Percentiles rank a stretch among this genome's conserved stretches.
Conservation (phyloP, 768 basidiomycete genomes). For the Leccinum subgranulosum region DNA sequence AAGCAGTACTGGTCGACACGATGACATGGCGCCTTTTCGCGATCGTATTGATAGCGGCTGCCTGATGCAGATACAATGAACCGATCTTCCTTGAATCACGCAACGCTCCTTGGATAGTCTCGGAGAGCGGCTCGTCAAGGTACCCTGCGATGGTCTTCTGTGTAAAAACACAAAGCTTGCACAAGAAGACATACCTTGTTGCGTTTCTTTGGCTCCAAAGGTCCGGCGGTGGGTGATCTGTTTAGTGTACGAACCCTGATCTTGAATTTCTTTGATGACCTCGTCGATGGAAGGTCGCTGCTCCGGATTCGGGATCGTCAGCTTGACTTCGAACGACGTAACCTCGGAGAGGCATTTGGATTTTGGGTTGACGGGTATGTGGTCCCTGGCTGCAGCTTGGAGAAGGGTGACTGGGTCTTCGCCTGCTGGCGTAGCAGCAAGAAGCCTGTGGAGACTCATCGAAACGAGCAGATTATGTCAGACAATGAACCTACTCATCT, state of each 20-base stretch:
- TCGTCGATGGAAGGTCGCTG: constrained; percentile 56
- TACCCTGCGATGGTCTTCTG: constrained; percentile 31
- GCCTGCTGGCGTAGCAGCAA: constrained; percentile 44
- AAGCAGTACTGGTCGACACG: constrained; percentile 87
- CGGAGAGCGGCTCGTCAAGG: constrained; percentile 58
- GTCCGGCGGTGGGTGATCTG: constrained; percentile 64
- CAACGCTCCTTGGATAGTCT: constrained; percentile 53
- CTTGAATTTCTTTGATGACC: constrained; percentile 55
- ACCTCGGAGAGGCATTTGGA: background rate
- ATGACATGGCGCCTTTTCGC: constrained; percentile 65
- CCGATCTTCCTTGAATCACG: constrained; percentile 55
- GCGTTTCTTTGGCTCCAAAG: constrained; percentile 49
- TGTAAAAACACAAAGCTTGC: too few species aligned
- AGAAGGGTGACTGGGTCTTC: constrained; percentile 66
- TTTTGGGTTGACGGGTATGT: constrained; percentile 66
- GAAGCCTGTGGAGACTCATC: constrained; percentile 41
- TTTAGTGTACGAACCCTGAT: constrained; percentile 62
- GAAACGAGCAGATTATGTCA: background rate
- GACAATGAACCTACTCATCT: constrained; percentile 50
- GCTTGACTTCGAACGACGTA: constrained; percentile 4
- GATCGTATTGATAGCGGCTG: constrained; percentile 65
- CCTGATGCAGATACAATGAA: constrained; percentile 68
- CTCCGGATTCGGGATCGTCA: constrained; percentile 38
- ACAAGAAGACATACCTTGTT: constrained; percentile 40
- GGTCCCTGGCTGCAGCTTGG: constrained; percentile 62